phyloP scores from a whole-genome alignment of 176 grass and related monocot species.

The Oryza glumipatula region DNA sequence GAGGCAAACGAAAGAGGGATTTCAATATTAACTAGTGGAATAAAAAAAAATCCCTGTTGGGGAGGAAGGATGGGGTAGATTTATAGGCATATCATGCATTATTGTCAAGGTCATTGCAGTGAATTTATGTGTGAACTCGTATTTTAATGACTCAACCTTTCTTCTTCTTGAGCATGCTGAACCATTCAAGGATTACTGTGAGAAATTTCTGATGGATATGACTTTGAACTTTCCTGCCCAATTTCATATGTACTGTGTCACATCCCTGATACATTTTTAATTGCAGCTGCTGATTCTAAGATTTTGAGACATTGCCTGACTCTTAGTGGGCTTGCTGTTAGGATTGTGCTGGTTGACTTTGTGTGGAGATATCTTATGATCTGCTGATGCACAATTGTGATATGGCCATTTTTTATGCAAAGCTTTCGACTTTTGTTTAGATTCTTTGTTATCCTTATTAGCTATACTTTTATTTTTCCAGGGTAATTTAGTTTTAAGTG shows the following conservation, averaged over 20 bases:
- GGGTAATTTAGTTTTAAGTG: background rate
- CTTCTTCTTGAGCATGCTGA: background rate
- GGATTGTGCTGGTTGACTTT: constrained; percentile 25
- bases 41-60: background rate
- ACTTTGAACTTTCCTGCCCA: background rate
- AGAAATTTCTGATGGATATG: background rate
- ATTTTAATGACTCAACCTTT: background rate
- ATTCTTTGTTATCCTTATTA: constrained; percentile 12
- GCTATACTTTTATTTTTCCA: background rate
- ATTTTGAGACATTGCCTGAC: constrained; percentile 8
- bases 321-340: constrained; percentile 17
- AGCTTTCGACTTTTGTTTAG: background rate
- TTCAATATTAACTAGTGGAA: background rate
- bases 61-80: background rate
- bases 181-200: background rate
- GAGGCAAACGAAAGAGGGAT: background rate
- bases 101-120: background rate
- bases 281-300: background rate
- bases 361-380: background rate
- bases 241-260: background rate
- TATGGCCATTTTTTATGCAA: constrained; percentile 22
- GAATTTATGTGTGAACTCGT: background rate
- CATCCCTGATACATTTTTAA: background rate
- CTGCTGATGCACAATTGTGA: background rate
- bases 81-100: background rate